phyloP scores from a whole-genome alignment of 108 stramenopile genomes.

The Cyclotella cryptica region DNA sequence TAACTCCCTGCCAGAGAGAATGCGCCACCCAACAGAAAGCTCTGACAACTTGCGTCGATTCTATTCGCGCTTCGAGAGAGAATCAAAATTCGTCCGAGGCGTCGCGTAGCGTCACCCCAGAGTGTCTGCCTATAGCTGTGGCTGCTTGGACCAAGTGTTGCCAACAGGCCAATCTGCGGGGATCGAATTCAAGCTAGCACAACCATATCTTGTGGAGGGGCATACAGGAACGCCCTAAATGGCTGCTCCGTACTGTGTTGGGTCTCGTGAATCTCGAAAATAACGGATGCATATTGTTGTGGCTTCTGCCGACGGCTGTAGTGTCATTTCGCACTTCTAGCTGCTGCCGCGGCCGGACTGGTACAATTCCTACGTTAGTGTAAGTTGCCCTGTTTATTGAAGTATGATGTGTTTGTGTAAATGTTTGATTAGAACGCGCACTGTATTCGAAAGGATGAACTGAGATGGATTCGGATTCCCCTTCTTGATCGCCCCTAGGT shows the following conservation, averaged over 20 bases:
- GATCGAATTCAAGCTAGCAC: not conserved
- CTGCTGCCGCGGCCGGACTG: not conserved
- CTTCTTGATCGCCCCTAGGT: constrained; percentile 58
- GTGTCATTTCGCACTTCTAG: not conserved
- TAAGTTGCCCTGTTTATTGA: not conserved
- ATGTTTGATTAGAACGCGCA: not conserved
- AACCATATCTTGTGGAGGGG: not conserved
- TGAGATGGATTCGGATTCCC: constrained; percentile 67
- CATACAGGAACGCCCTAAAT: not conserved
- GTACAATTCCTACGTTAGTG: not conserved
- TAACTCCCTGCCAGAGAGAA: constrained; percentile 33
- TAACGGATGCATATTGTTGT: not conserved
- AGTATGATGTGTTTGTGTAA: not conserved
- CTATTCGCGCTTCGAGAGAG: constrained; percentile 31
- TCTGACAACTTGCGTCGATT: constrained; percentile 40
- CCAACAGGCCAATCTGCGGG: constrained; percentile 45
- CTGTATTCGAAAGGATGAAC: constrained; percentile 50
- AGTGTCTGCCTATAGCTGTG: constrained; percentile 39
- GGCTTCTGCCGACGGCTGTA: not conserved
- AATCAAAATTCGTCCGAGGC: not conserved
- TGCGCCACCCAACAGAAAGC: constrained; percentile 26
- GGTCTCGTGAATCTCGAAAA: not conserved
- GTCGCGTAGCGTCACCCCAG: constrained; percentile 1
- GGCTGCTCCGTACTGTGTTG: not conserved
- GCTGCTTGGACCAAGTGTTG: constrained; percentile 57